Conservation (phyloP, 768 basidiomycete species). For the Rhodotorula taiwanensis region DNA sequence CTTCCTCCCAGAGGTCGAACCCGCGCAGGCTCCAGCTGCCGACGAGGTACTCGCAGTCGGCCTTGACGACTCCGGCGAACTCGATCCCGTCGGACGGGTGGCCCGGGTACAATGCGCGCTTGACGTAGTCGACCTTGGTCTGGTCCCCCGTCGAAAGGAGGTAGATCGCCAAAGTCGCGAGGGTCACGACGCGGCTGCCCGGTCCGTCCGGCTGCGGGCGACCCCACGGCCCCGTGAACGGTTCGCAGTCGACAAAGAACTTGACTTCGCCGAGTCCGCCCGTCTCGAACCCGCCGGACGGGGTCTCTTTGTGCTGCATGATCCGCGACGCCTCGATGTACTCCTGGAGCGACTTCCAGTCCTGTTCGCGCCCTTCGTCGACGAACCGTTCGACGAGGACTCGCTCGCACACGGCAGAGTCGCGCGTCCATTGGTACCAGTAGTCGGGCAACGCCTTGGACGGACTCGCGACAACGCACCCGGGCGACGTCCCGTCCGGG, state of each 20-base stretch:
- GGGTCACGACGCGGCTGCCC: conserved; percentile 30
- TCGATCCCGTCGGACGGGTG: conserved; percentile 1
- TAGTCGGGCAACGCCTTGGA: conserved; percentile 36
- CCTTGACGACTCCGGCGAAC: conserved; percentile 34
- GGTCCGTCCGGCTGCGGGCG: conserved; percentile 39
- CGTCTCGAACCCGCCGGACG: conserved; percentile 32
- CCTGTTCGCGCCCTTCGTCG: conserved; percentile 1
- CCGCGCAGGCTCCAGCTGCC: conserved; percentile 18
- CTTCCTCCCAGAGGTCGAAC: conserved; percentile 40
- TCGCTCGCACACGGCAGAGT: conserved; percentile 36
- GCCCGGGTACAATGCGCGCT: conserved; percentile 27
- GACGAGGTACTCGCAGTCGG: conserved; percentile 37
- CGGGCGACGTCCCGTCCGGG: conserved; percentile 29
- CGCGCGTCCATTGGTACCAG: conserved; percentile 40
- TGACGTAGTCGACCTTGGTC: conserved; percentile 20
- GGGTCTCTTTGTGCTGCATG: conserved; percentile 39
- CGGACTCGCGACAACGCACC: conserved; percentile 37
- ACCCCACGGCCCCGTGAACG: conserved; percentile 35
- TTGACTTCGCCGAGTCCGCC: conserved; percentile 41
- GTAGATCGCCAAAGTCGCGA: conserved; percentile 24
- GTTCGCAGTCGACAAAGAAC: conserved; percentile 24
- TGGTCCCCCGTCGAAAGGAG: conserved; percentile 17
- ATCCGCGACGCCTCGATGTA: conserved; percentile 34
- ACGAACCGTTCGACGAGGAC: conserved; percentile 33
- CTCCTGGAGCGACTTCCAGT: conserved; percentile 24